Evolutionary conservation across 2,329 filamentous ascomycete genomes (phyloP).

Genomic region (Fusarium oligoseptatum): DNA sequence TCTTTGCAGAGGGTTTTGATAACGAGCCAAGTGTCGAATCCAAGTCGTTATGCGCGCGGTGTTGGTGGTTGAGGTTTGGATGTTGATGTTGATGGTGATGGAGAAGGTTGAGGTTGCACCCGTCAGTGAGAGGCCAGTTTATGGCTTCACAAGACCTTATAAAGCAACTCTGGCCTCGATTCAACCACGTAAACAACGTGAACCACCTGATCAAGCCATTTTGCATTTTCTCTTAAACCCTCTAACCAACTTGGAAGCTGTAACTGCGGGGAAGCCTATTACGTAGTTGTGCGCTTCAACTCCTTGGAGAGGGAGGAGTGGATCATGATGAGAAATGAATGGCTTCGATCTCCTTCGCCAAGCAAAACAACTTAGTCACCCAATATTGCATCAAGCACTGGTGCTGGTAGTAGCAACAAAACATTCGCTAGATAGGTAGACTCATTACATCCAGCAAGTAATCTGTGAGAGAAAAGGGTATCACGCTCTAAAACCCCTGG

Average conservation of each 20-base stretch:
- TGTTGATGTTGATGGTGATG: neutral
- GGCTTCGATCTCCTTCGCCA: neutral
- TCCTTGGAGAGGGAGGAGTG: constrained; percentile 17
- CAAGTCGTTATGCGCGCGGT: constrained; percentile 7
- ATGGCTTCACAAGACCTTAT: neutral
- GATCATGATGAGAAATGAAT: constrained; percentile 24
- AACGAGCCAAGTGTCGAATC: neutral
- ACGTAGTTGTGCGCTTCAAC: constrained; percentile 32
- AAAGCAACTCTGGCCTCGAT: neutral
- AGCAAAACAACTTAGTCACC: neutral
- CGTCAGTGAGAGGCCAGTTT: constrained; percentile 15
- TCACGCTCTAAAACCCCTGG: constrained; percentile 47
- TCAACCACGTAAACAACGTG: neutral
- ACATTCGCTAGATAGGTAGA: constrained; percentile 30
- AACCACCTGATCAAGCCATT: constrained; percentile 17
- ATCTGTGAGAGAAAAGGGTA: constrained; percentile 41
- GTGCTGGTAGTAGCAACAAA: neutral
- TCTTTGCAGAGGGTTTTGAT: constrained; percentile 21
- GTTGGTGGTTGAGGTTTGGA: constrained; percentile 1
- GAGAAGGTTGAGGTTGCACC: constrained; percentile 12
- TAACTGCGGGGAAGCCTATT: constrained; percentile 40
- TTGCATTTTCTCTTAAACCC: constrained; percentile 1
- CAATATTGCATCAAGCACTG: neutral
- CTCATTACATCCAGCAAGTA: constrained; percentile 28
- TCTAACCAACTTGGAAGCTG: constrained; percentile 21